phyloP scores from a whole-genome alignment of 2,329 filamentous ascomycete genomes.

The Trichoderma aggressivum region DNA sequence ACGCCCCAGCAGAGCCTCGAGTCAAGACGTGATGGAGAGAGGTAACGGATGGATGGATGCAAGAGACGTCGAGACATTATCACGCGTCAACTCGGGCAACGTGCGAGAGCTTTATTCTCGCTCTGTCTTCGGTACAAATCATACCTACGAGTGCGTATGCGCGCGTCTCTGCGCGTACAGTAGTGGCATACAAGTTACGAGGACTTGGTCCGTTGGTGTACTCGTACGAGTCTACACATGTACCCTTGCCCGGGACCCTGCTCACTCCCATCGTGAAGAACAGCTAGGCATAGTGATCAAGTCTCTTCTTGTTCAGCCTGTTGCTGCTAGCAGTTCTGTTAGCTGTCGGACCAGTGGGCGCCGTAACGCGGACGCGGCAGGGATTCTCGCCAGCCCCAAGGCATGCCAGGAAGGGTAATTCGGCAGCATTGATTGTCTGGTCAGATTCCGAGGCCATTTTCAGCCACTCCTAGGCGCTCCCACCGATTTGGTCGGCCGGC shows the following conservation, averaged over 20 bases:
- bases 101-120: not conserved
- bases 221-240: not conserved
- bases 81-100: not conserved
- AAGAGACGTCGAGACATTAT: not conserved
- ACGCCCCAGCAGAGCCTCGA: not conserved
- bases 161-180: not conserved
- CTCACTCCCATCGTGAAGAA: not conserved
- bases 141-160: not conserved
- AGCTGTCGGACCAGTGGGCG: conserved; percentile 7
- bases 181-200: not conserved
- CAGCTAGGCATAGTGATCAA: not conserved
- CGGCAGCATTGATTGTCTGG: not conserved
- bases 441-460: conserved; percentile 9
- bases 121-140: not conserved
- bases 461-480: conserved; percentile 13
- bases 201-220: not conserved
- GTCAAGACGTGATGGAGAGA: not conserved
- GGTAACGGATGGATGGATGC: not conserved
- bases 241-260: not conserved
- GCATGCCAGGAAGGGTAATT: not conserved
- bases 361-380: conserved; percentile 6
- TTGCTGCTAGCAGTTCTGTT: not conserved
- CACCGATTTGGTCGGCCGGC: conserved; percentile 18
- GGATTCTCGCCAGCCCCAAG: not conserved
- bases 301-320: not conserved